Conservation (phyloP, 331 rosid species). For the Pyracantha coccinea region DNA sequence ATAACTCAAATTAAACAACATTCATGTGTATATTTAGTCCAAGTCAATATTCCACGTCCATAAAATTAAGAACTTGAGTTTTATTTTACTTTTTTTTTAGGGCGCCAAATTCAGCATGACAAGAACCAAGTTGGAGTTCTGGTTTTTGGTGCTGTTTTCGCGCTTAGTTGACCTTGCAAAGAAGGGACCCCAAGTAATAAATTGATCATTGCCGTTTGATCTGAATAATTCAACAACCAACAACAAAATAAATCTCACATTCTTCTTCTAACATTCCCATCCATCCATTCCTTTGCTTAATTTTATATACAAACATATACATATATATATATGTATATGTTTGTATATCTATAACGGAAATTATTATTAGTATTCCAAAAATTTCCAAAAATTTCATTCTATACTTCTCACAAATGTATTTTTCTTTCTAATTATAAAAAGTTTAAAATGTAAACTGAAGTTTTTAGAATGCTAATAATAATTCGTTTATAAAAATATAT, state of each 20-base stretch:
- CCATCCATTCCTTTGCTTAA: background rate
- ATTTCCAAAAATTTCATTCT: too few relatives aligned
- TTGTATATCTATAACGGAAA: background rate
- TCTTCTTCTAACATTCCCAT: conserved; percentile 1
- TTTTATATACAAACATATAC: background rate
- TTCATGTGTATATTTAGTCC: background rate
- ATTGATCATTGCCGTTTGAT: background rate
- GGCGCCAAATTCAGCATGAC: background rate
- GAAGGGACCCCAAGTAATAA: background rate
- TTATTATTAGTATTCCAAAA: too few relatives aligned
- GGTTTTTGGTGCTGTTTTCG: background rate
- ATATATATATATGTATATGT: too few relatives aligned
- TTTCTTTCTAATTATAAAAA: too few relatives aligned
- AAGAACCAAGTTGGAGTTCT: background rate
- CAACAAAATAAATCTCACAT: background rate
- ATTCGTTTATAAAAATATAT: too few relatives aligned
- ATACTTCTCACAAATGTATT: too few relatives aligned
- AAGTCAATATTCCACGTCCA: conserved; percentile 20
- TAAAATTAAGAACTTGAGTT: background rate
- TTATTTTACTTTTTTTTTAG: background rate
- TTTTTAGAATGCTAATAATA: too few relatives aligned
- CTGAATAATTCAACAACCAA: conserved; percentile 5
- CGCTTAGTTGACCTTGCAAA: conserved; percentile 18
- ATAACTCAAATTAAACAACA: background rate
- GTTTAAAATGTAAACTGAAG: too few relatives aligned